A percentile compares a stretch with the other conserved stretches of the same genome.
Evolutionary conservation across 2,329 filamentous ascomycete genomes (phyloP).

Genomic region (Fusarium oligoseptatum): DNA sequence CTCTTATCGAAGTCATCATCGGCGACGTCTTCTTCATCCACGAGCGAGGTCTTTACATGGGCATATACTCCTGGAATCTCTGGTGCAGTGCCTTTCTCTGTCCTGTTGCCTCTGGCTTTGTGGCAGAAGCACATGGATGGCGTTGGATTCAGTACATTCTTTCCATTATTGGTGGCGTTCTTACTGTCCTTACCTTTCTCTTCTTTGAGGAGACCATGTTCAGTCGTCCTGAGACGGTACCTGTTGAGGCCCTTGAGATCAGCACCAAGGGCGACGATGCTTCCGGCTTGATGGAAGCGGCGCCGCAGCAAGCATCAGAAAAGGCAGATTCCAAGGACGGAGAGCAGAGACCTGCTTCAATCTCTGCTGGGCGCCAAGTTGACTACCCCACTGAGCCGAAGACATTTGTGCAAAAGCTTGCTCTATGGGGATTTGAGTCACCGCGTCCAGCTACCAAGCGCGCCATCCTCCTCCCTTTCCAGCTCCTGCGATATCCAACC

Average conservation of each 20-base stretch:
- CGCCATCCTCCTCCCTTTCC: neutral
- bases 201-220: conserved; percentile 46
- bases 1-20: conserved; percentile 15
- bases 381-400: neutral
- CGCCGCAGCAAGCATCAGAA: neutral
- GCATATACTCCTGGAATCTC: conserved; percentile 40
- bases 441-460: neutral
- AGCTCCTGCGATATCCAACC: neutral
- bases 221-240: conserved; percentile 15
- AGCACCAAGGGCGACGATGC: conserved; percentile 6
- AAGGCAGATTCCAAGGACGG: neutral
- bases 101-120: conserved; percentile 40
- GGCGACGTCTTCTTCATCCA: neutral
- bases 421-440: neutral
- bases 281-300: neutral
- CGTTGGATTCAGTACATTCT: conserved; percentile 45
- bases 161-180: conserved; percentile 26
- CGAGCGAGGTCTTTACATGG: conserved; percentile 45
- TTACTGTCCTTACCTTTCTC: conserved; percentile 31
- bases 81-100: conserved; percentile 44
- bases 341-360: neutral
- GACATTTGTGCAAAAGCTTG: neutral
- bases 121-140: conserved; percentile 34
- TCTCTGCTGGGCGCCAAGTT: neutral
- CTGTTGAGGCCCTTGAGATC: neutral